phyloP scores from a whole-genome alignment of 192 early-diverging fungal species.

The Entomortierella lignicola region DNA sequence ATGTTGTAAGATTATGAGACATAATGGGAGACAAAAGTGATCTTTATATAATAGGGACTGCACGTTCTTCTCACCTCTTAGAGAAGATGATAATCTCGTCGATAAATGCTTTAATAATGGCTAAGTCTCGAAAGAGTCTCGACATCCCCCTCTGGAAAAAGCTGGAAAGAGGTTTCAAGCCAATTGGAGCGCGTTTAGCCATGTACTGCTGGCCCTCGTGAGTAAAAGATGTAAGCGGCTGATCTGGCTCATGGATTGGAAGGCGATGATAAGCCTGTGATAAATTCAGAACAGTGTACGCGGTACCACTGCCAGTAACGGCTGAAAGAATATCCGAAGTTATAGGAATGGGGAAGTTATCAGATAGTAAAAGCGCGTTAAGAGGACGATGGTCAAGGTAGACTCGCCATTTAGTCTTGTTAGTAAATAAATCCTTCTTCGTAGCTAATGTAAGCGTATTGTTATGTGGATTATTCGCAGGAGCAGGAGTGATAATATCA shows the following conservation, averaged over 20 bases:
- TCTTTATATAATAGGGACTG: no score
- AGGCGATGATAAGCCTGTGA: conserved; percentile 5
- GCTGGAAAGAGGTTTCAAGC: conserved; percentile 29
- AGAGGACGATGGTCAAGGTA: conserved; percentile 28
- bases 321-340: conserved; percentile 13
- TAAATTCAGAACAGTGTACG: conserved; percentile 18
- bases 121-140: conserved; percentile 15
- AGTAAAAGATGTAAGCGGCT: conserved; percentile 27
- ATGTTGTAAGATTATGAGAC: no score
- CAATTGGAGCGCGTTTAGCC: conserved; percentile 37
- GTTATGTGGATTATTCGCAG: conserved; percentile 10
- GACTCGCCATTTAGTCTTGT: conserved; percentile 9
- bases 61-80: background rate
- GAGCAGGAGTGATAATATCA: background rate
- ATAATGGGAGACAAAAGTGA: no score
- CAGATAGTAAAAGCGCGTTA: conserved; percentile 8
- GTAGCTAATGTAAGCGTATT: conserved; percentile 16
- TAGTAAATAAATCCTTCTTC: conserved; percentile 28
- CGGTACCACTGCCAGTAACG: conserved; percentile 1
- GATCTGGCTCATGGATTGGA: conserved; percentile 9
- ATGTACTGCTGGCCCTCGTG: conserved; percentile 21
- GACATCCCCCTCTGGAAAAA: conserved; percentile 7
- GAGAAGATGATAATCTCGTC: conserved; percentile 28
- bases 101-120: conserved; percentile 17
- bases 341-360: conserved; percentile 25